Evolutionary conservation across 192 early-diverging fungal species (phyloP).

Genomic region (Backusella circina): DNA sequence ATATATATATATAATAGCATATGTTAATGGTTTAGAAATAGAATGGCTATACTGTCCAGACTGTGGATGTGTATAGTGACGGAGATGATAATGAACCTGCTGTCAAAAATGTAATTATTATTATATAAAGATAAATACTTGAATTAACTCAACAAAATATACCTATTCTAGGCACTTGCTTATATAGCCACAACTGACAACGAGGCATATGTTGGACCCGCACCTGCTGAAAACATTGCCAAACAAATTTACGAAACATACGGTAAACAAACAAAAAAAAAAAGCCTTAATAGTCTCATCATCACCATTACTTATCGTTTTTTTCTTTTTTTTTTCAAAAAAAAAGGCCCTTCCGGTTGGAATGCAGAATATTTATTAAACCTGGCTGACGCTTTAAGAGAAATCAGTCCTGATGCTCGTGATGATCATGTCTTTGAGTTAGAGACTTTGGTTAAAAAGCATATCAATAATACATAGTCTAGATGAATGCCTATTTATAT

Average conservation of each 20-base stretch:
- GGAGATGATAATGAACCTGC: slow-evolving; percentile 27
- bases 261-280: slow-evolving; percentile 37
- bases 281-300: neutral
- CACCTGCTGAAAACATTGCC: slow-evolving; percentile 56
- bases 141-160: neutral
- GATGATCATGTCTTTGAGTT: slow-evolving; percentile 62
- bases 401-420: slow-evolving; percentile 40
- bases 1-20: too few relatives aligned
- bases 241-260: slow-evolving; percentile 57
- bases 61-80: slow-evolving; percentile 35
- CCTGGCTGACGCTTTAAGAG: slow-evolving; percentile 56
- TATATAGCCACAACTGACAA: slow-evolving; percentile 79
- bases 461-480: slow-evolving; percentile 23
- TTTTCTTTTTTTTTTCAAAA: neutral
- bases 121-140: neutral
- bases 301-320: neutral
- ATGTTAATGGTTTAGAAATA: slow-evolving; percentile 5
- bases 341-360: slow-evolving; percentile 58
- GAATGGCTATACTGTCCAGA: slow-evolving; percentile 77
- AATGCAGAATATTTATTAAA: slow-evolving; percentile 71
- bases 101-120: slow-evolving; percentile 48
- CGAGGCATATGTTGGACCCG: slow-evolving; percentile 74
- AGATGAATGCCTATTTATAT: neutral
- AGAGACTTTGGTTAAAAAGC: slow-evolving; percentile 44
- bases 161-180: slow-evolving; percentile 56